Evolutionary conservation across 2,329 filamentous ascomycete genomes (phyloP).

Genomic region (Aspergillaceae sp.): DNA sequence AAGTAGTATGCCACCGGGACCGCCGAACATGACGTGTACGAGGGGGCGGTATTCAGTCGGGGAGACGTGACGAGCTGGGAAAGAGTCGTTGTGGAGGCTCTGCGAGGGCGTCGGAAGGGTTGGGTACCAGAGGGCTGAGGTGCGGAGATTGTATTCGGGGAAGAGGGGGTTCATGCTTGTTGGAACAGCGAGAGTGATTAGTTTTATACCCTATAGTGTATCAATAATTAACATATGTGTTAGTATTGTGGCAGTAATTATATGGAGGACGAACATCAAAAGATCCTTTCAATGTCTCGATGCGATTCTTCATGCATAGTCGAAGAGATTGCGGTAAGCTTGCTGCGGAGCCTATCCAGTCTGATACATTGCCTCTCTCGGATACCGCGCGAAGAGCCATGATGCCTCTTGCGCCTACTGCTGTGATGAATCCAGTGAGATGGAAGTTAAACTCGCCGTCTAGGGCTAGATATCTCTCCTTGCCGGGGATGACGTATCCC

Average conservation of each 20-base stretch:
- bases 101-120: conserved; percentile 6
- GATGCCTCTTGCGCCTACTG: conserved; percentile 11
- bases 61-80: conserved; percentile 4
- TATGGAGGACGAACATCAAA: conserved; percentile 10
- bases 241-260: no score
- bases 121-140: conserved; percentile 15
- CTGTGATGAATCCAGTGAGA: conserved; percentile 10
- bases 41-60: conserved; percentile 9
- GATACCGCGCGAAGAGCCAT: conserved; percentile 10
- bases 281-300: conserved; percentile 9
- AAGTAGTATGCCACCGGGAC: conserved; percentile 7
- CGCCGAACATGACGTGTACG: conserved; percentile 14
- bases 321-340: conserved; percentile 9
- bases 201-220: conserved; percentile 10
- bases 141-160: conserved; percentile 6
- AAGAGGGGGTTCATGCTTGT: conserved; percentile 5
- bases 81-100: conserved; percentile 6
- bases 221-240: no score
- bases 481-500: not conserved
- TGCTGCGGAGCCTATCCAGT: conserved; percentile 9
- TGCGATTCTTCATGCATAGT: conserved; percentile 9
- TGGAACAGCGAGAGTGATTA: conserved; percentile 12
- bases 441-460: conserved; percentile 5
- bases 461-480: not conserved
- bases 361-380: conserved; percentile 6